phyloP scores from a whole-genome alignment of 208 protist genomes.

The Acanthamoeba castellanii region DNA sequence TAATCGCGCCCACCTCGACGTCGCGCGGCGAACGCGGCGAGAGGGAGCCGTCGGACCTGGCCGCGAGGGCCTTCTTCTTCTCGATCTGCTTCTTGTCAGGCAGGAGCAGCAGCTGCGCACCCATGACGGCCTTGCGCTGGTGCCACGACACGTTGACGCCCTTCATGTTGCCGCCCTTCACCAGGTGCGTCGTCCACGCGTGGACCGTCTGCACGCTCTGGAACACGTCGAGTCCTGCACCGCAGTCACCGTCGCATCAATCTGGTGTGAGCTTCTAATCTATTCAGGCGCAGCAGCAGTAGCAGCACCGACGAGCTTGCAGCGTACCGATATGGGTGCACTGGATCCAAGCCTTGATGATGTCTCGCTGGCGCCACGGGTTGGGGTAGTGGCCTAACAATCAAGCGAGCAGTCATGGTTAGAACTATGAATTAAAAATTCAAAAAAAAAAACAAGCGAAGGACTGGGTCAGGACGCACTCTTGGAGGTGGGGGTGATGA shows the following conservation, averaged over 20 bases:
- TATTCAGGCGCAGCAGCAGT: too few relatives aligned
- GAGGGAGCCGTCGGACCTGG: not conserved
- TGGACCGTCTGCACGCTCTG: conserved; percentile 68
- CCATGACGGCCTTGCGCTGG: conserved; percentile 66
- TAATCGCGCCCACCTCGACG: not conserved
- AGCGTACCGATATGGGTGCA: conserved; percentile 67
- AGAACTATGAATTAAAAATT: not conserved
- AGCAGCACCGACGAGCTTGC: not conserved
- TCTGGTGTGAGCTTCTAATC: too few relatives aligned
- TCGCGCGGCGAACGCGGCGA: not conserved
- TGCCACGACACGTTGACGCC: conserved; percentile 69
- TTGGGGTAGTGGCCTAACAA: conserved; percentile 73
- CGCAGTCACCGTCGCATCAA: not conserved
- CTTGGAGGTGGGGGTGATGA: conserved; percentile 66
- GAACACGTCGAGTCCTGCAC: conserved; percentile 55
- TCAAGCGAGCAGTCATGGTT: not conserved
- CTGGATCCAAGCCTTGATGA: conserved; percentile 75
- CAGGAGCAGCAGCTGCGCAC: conserved; percentile 24
- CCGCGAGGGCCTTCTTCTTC: conserved; percentile 7
- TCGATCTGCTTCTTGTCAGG: conserved; percentile 55
- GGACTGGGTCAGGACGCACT: not conserved
- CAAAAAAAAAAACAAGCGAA: not conserved
- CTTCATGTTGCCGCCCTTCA: conserved; percentile 68
- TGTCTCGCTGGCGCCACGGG: conserved; percentile 29
- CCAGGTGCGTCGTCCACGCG: conserved; percentile 61